Evolutionary conservation across 768 basidiomycete genomes (phyloP).

Genomic region (Mycena chlorophos): DNA sequence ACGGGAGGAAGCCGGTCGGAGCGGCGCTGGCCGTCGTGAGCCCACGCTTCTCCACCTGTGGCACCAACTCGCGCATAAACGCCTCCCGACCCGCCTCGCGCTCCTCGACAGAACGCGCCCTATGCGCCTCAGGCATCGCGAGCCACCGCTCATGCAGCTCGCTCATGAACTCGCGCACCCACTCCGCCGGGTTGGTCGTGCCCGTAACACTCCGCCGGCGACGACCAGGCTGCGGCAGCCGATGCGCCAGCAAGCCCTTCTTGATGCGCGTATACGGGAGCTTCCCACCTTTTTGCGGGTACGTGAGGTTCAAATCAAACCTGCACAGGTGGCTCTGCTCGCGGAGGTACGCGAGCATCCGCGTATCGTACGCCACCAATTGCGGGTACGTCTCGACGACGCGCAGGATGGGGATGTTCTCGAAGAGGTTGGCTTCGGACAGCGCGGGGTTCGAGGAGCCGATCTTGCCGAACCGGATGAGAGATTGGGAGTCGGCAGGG

Average conservation of each 20-base stretch:
- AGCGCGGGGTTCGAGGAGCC: slow-evolving; percentile 15
- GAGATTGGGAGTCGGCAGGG: slow-evolving; percentile 23
- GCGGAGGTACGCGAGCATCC: no score
- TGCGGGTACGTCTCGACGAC: no score
- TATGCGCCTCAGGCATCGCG: slow-evolving; percentile 3
- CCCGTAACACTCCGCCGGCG: background rate
- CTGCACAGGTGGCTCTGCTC: no score
- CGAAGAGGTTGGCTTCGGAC: slow-evolving; percentile 6
- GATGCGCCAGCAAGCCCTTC: slow-evolving; percentile 7
- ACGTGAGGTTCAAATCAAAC: no score
- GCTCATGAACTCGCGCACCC: slow-evolving; percentile 2
- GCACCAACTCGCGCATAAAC: slow-evolving; percentile 6
- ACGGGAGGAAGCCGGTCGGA: background rate
- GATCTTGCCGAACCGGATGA: slow-evolving; percentile 10
- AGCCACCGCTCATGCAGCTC: slow-evolving; percentile 13
- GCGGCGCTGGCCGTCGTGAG: background rate
- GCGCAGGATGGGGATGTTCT: no score
- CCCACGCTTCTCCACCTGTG: background rate
- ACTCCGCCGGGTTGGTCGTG: background rate
- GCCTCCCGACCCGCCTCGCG: background rate
- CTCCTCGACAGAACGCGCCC: slow-evolving; percentile 3
- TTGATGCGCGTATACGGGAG: slow-evolving; percentile 10
- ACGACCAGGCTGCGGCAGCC: background rate
- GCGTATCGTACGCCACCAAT: no score
- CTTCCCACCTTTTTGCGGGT: no score